A percentile compares a stretch with the other conserved stretches of the same genome.
Evolutionary conservation across 2,329 filamentous ascomycete species (phyloP).

Genomic region (Colletotrichum neosansevieriae): DNA sequence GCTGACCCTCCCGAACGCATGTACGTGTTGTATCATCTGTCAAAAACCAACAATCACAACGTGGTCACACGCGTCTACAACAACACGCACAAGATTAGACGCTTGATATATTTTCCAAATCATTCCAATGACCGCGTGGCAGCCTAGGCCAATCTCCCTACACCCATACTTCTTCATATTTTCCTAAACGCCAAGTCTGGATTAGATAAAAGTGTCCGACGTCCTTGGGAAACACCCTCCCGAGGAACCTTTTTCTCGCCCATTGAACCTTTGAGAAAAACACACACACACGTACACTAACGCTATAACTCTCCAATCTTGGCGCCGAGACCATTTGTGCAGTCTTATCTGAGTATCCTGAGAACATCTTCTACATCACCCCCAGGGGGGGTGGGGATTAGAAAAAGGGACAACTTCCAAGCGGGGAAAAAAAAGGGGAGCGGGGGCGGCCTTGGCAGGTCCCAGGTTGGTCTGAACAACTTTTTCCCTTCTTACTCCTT

Average conservation of each 20-base stretch:
- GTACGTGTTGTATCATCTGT: conserved; percentile 6
- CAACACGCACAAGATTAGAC: not conserved
- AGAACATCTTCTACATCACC: not conserved
- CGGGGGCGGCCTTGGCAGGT: not conserved
- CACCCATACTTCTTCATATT: not conserved
- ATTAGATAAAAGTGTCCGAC: too few relatives aligned
- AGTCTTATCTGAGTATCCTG: too few relatives aligned
- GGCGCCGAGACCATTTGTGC: not conserved
- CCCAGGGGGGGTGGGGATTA: too few relatives aligned
- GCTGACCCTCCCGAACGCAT: conserved; percentile 12
- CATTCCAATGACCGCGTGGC: conserved; percentile 4
- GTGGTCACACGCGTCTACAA: not conserved
- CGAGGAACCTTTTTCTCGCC: too few relatives aligned
- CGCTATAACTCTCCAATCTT: not conserved
- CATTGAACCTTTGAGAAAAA: not conserved
- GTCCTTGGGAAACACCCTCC: too few relatives aligned
- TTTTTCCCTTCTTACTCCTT: too few relatives aligned
- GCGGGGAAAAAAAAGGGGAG: not conserved
- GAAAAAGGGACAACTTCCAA: not conserved
- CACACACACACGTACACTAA: too few relatives aligned
- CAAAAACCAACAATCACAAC: not conserved
- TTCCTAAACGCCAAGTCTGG: conserved; percentile 13
- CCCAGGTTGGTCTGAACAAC: not conserved
- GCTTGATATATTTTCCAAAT: conserved; percentile 24
- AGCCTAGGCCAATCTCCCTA: not conserved